phyloP scores from a whole-genome alignment of 495 filamentous ascomycete species.

The Glonium stellatum region DNA sequence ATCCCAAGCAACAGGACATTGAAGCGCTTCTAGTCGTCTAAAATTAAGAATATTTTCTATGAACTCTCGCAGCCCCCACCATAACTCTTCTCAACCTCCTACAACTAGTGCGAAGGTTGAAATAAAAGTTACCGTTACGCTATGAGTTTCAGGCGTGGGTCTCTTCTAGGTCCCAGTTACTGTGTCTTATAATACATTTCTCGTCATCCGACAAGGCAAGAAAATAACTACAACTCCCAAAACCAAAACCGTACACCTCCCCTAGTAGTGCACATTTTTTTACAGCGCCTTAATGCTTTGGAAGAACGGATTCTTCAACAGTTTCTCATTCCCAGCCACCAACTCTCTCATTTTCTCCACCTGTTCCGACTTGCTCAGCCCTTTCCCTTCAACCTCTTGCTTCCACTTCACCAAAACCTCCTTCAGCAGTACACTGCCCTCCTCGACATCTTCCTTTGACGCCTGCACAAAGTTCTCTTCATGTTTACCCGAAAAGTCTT shows the following conservation, averaged over 20 bases:
- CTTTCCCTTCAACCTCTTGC: conserved; percentile 59
- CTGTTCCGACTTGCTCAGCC: conserved; percentile 70
- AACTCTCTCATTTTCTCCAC: conserved; percentile 70
- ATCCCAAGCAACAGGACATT: too few species aligned
- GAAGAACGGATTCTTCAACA: conserved; percentile 83
- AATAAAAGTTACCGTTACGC: neutral
- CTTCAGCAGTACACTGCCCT: conserved; percentile 83
- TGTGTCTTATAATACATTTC: too few species aligned
- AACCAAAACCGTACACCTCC: too few species aligned
- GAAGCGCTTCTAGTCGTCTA: too few species aligned
- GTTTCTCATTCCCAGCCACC: conserved; percentile 59
- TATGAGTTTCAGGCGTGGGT: neutral
- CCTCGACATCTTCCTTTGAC: conserved; percentile 78
- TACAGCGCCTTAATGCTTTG: conserved; percentile 76
- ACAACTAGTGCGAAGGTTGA: too few species aligned
- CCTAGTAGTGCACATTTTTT: neutral
- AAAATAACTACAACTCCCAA: too few species aligned
- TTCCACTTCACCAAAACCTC: conserved; percentile 85
- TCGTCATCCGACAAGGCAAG: too few species aligned
- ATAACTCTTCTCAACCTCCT: too few species aligned
- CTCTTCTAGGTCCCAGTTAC: too few species aligned
- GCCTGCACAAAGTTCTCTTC: conserved; percentile 51
- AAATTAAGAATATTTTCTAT: too few species aligned
- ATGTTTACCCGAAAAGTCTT: conserved; percentile 82
- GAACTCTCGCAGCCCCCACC: too few species aligned